Evolutionary conservation across 2,329 filamentous ascomycete species (phyloP), one percentile per base, ranked within the genome.

Genomic region (Phaeomoniella chlamydospora): DNA sequence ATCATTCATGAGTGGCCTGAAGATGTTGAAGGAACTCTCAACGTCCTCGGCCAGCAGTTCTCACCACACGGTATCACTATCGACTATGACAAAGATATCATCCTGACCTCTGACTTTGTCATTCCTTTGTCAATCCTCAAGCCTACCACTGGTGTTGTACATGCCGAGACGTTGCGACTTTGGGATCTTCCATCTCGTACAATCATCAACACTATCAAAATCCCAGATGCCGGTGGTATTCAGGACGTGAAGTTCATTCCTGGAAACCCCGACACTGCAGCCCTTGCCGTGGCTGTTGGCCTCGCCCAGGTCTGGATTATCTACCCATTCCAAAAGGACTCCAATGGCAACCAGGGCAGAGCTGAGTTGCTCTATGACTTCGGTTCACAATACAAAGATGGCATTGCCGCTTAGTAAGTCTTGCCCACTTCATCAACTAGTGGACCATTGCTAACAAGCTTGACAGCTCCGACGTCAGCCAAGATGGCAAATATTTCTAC

Each of bases 191-290:
- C 57, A 13, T 52, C 53, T 13, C 62, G 67, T 36, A 68, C 57
- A 34, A 77, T 77, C 41, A 61, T 75, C 41, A 72, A 61, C 37
- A 77, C 72, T 12, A 72, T 77, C 41, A 70, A 62, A 10, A 75
- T 78, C 39, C 72, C 72, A 15, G 48, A 72, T 34, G 67, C 70
- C 22, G 61, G 62, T 29, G 72, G 72, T 41, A 76, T 77, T 35
- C 72, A 77, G 46, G 72, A 77, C 42, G 68, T 77, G 47, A 77
- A 77, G 52, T 75, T 76, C 55, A 77, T 77, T 41, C 73, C 72
- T 1, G 67, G 68, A 5, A 70, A 77, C 58, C 48, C 57, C 4
- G 72, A 77, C 42, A 59, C 58, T 19, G 72, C 72, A 18, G 72
- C 72, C 9, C 56, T 77, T 15, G 72, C 72, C 5, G 74, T 71